These are phyloP conservation scores for Cetradonia linearis DNA, from an alignment of 495 filamentous ascomycete genomes.

Conservation along the genomic window DNA sequence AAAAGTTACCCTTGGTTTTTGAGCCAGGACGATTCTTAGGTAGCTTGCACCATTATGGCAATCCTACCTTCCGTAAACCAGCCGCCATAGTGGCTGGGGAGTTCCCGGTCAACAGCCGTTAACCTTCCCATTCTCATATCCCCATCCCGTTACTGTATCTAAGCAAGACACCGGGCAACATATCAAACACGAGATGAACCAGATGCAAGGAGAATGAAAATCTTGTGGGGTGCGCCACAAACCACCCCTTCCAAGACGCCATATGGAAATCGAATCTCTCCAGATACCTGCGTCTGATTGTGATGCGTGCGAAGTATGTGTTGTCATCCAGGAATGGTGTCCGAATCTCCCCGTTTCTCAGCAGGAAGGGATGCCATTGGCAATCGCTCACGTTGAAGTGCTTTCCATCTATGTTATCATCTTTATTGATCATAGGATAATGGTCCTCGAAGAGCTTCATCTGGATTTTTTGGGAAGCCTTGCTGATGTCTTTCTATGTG, in stretches of 20 bases:
- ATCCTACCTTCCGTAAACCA: neutral
- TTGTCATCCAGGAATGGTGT: too few species aligned
- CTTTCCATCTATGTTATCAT: too few species aligned
- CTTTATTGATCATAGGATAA: neutral
- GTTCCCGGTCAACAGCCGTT: neutral
- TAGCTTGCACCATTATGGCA: neutral
- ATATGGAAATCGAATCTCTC: neutral
- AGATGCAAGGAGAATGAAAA: accelerated
- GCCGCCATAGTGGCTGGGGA: accelerated
- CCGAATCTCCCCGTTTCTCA: neutral
- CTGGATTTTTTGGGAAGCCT: neutral
- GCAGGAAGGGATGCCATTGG: neutral
- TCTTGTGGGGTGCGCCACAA: neutral
- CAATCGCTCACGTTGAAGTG: neutral
- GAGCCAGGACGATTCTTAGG: neutral
- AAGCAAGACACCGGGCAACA: too few species aligned
- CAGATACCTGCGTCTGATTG: neutral
- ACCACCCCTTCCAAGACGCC: neutral
- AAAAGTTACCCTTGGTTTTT: neutral
- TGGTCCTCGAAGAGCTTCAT: neutral
- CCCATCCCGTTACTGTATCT: too few species aligned
- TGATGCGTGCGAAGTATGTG: too few species aligned
- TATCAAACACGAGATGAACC: neutral
- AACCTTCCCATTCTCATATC: neutral
- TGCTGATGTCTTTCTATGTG: neutral